These are phyloP conservation scores for Daldinia grandis DNA, from an alignment of 495 filamentous ascomycete species.

Conservation along the genomic window DNA sequence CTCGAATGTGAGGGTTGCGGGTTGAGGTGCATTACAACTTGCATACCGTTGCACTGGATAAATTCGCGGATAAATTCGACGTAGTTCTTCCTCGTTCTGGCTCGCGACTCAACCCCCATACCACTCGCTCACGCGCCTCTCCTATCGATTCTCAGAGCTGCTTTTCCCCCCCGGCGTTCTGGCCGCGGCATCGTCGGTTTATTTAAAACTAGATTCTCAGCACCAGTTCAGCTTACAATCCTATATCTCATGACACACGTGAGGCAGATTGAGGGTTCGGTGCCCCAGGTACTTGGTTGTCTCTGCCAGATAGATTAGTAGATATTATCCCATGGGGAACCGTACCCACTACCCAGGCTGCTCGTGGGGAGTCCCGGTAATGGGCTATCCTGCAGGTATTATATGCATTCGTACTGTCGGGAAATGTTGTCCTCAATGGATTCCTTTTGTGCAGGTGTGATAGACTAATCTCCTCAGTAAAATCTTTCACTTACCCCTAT, in stretches of 20 bases:
- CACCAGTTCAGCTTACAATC: slow-evolving; percentile 5
- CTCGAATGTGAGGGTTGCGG: slow-evolving; percentile 24
- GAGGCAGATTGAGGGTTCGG: slow-evolving; percentile 26
- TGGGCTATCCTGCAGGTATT: background rate
- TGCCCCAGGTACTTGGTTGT: slow-evolving; percentile 1
- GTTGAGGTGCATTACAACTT: slow-evolving; percentile 36
- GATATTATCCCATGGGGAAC: background rate
- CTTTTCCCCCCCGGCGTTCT: background rate
- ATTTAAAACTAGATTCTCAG: slow-evolving; percentile 33
- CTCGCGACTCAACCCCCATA: slow-evolving; percentile 24
- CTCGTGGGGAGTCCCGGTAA: background rate
- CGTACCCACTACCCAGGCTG: background rate
- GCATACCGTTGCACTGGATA: slow-evolving; percentile 39
- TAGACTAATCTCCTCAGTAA: background rate
- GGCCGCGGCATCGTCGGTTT: slow-evolving; percentile 23
- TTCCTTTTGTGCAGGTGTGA: background rate
- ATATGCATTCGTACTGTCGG: background rate
- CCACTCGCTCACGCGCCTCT: slow-evolving; percentile 32
- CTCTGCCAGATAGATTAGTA: slow-evolving; percentile 18
- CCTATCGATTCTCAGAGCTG: slow-evolving; percentile 6
- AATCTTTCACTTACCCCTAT: slow-evolving; percentile 10
- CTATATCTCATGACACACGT: slow-evolving; percentile 15
- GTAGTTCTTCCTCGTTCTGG: slow-evolving; percentile 30
- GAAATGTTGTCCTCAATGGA: background rate
- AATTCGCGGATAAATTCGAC: slow-evolving; percentile 39